Percentiles rank a stretch among this genome's conserved stretches.
Evolutionary conservation across 768 basidiomycete genomes (phyloP).

Genomic region (Dictyophora rubrovolvata): DNA sequence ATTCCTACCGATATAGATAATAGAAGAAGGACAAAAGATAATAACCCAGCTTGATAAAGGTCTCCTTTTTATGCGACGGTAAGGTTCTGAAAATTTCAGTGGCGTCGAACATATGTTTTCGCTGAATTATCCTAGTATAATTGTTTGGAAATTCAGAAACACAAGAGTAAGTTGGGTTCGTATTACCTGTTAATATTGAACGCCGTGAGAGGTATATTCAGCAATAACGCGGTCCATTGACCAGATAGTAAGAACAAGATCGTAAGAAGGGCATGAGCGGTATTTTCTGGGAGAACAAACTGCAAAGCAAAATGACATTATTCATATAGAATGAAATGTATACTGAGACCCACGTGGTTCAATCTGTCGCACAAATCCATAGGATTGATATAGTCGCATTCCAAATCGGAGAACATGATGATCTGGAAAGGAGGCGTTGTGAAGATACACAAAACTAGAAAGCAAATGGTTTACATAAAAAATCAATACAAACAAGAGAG

Average conservation of each 20-base stretch:
- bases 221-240: slow-evolving; percentile 87
- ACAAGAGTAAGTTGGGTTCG: background rate
- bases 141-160: too few relatives aligned
- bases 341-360: slow-evolving; percentile 64
- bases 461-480: slow-evolving; percentile 76
- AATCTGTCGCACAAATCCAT: slow-evolving; percentile 99
- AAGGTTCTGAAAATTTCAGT: slow-evolving; percentile 98
- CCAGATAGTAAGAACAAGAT: slow-evolving; percentile 83
- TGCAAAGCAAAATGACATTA: slow-evolving; percentile 21
- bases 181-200: slow-evolving; percentile 93
- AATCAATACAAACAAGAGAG: slow-evolving; percentile 95
- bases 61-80: slow-evolving; percentile 90
- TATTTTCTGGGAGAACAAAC: slow-evolving; percentile 97
- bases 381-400: slow-evolving; percentile 99
- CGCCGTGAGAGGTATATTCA: slow-evolving; percentile 82
- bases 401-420: slow-evolving; percentile 99
- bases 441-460: too few relatives aligned
- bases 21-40: slow-evolving; percentile 89
- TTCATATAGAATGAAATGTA: background rate
- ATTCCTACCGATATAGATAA: slow-evolving; percentile 74
- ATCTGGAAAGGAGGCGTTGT: too few relatives aligned
- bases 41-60: slow-evolving; percentile 90
- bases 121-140: slow-evolving; percentile 68
- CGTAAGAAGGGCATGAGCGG: slow-evolving; percentile 86
- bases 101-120: slow-evolving; percentile 98